Base-by-base conservation (phyloP, 2,329 filamentous ascomycete species). In the Nigrospora sphaerica region DNA sequence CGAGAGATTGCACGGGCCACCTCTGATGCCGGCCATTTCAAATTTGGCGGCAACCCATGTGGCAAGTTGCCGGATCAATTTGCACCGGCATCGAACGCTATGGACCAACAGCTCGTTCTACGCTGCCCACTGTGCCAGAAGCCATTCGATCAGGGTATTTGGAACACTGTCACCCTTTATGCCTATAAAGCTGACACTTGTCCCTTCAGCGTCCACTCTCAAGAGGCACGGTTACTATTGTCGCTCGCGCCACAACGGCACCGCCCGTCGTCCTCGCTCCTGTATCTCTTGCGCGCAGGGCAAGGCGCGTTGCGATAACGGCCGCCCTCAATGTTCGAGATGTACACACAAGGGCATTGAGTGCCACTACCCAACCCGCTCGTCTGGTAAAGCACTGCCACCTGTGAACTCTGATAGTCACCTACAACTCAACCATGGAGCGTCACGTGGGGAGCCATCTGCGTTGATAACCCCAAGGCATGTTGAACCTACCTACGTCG, bases 181-280 rank as follows among this genome's bases (percentile, higher is more conserved):
- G 16, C 19, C 11, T 4, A 6, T 9, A 12, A 19, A 1, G 28
- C 40, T 42, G 7, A 42, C 40, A 18, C n/a, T 4, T 31, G 23
- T 17, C 39, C n/a, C 47, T 50, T 35, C 46, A 71, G 68, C 60
- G 39, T 62, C 68, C 10, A 67, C 68, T 11, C 49, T 70, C 48
- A 71, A 69, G 52, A 65, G 69, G 56, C 68, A 72, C 59, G 63
- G 63, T 39, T 72, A 71, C 50, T 71, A 71, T 37, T 72, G 68
- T 52, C 66, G 68, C 17, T 67, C 67, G 54, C 57, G 65, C 50
- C 62, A 52, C 52, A 45, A 32, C 42, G 54, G 55, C 37, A 49
- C 16, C 39, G 49, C 49, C 17, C 46, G 41, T 40, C 57, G 62
- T 12, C 33, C 57, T 49, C 57, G 65, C 33, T 68, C 68, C 40